Conservation (phyloP, 495 filamentous ascomycete species). For the Talaromyces thailandensis region DNA sequence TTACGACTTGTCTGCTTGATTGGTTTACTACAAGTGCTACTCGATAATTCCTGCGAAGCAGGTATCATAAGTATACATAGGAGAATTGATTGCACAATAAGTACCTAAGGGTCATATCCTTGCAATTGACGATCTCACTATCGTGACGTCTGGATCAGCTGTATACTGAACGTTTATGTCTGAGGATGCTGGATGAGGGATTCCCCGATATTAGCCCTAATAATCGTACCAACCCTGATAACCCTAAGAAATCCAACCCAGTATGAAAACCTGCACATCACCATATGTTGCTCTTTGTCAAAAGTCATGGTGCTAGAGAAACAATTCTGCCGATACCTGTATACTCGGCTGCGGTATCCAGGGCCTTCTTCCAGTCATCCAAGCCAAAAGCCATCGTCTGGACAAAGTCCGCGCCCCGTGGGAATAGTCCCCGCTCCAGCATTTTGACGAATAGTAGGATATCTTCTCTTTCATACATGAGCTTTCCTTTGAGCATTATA, state of each 20-base stretch:
- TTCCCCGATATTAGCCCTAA: neutral
- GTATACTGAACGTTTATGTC: neutral
- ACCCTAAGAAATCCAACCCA: no score
- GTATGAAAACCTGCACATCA: no score
- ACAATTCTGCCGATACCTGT: conserved; percentile 1
- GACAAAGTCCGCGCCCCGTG: neutral
- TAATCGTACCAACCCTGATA: neutral
- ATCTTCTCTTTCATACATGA: conserved; percentile 29
- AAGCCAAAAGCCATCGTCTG: neutral
- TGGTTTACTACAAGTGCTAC: neutral
- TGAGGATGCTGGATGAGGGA: neutral
- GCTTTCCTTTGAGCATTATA: conserved; percentile 26
- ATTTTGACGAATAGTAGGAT: conserved; percentile 10
- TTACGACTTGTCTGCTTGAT: neutral
- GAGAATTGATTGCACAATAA: neutral
- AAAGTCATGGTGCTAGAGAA: neutral
- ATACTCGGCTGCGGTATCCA: conserved; percentile 3
- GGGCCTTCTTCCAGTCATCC: conserved; percentile 3
- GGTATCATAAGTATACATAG: no score
- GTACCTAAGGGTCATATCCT: neutral
- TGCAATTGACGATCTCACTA: neutral
- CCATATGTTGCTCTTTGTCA: no score
- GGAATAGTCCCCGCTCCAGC: conserved; percentile 3
- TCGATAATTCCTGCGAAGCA: no score
- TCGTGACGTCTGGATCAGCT: neutral